Percentiles rank a stretch among this genome's conserved stretches.
Evolutionary conservation across 257 asterid genomes (phyloP).

Genomic region (Lycium ferocissimum): DNA sequence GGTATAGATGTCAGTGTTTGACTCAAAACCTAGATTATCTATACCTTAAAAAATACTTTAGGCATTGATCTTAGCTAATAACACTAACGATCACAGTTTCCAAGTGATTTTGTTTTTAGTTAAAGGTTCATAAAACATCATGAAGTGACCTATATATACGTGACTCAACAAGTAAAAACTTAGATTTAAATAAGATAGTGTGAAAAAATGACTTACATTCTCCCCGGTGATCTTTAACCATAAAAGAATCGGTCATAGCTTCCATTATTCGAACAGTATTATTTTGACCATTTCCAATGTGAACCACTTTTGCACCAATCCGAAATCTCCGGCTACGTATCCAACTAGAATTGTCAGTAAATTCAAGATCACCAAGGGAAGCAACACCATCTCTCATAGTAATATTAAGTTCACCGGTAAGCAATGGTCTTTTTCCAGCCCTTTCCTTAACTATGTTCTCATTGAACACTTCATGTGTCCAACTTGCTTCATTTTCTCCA

Average conservation of each 20-base stretch:
- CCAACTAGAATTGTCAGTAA: conserved; percentile 85
- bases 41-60: no score
- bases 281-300: conserved; percentile 11
- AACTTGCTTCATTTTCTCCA: conserved; percentile 33
- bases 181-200: background rate
- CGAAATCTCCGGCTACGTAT: conserved; percentile 68
- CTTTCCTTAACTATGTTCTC: conserved; percentile 59
- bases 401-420: conserved; percentile 57
- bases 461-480: conserved; percentile 50
- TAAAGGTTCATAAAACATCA: background rate
- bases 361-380: conserved; percentile 61
- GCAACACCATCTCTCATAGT: conserved; percentile 59
- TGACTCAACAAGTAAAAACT: background rate
- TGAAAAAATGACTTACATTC: conserved; percentile 53
- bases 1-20: background rate
- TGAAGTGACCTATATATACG: background rate
- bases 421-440: conserved; percentile 65
- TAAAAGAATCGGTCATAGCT: conserved; percentile 68
- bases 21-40: background rate
- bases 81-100: no score
- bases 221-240: conserved; percentile 80
- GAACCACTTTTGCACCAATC: conserved; percentile 62
- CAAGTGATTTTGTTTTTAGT: background rate
- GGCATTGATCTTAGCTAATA: background rate
- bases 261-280: conserved; percentile 39